Base-by-base conservation (phyloP, 257 asterid genomes). In the Prunella vulgaris region DNA sequence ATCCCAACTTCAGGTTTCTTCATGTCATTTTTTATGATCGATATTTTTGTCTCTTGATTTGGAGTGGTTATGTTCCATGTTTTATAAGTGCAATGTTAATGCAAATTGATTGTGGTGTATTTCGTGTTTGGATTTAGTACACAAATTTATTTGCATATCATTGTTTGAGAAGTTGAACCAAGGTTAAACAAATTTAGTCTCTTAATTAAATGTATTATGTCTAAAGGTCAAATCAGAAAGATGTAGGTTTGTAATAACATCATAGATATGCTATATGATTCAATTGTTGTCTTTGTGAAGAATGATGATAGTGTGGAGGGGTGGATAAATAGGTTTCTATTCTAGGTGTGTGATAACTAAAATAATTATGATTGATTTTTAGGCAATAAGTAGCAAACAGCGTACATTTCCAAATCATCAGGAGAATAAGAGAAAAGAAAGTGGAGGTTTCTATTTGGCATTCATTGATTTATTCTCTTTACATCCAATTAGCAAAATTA, bases 1-100 rank as follows among this genome's bases (percentile, higher is more conserved):
- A 35, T 93, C 97, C 25, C 98, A 93, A 69, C 85, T 88, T 77
- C 98, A 93, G 98, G 98, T 90, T 54, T 54, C 68, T 58, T 80
- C 51, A 57, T 60, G 38, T 7, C 59, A 4, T 56, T 58, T 25
- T 13, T 59, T 8, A 12, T 51, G 42, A 13, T 63, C 60, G 13
- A 21, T 60, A 1, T 7, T 35, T 38, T 71, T 5, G 28, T 25
- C 33, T 56, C 27, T 69, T 76, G 32, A 27, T 13, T n/a, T n/a
- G n/a, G n/a, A n/a, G n/a, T n/a, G n/a, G n/a, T n/a, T 32, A 32
- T 32, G 25, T 24, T 20, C 27, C 63, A 22, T 59, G 32, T 71
- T 49, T 28, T 58, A 4, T 35, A 67, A 21, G 28, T 59, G 3
- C 10, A 56, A 28, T 38, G 22, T 14, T 63, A 46, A 51, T 56